phyloP scores from a whole-genome alignment of 177 flowering plant genomes.

The Vitis hybrid region DNA sequence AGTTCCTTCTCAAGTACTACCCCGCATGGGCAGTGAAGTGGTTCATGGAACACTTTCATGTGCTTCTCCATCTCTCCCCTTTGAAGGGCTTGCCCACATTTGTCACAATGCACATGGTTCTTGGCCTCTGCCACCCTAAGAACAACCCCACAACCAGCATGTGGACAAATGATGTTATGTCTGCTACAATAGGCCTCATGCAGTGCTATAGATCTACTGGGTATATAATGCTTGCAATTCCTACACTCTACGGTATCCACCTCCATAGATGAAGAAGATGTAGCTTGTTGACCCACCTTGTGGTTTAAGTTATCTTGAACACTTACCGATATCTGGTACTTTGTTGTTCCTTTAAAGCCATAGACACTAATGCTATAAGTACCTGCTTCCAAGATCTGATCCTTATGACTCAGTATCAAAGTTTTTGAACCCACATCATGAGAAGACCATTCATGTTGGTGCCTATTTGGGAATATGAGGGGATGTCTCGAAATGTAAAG shows the following conservation, averaged over 20 bases:
- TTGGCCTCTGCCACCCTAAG: constrained; percentile 72
- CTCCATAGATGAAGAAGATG: constrained; percentile 49
- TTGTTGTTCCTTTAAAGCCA: constrained; percentile 82
- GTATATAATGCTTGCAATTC: constrained; percentile 80
- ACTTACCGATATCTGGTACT: constrained; percentile 48
- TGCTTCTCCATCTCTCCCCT: constrained; percentile 84
- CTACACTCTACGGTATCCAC: constrained; percentile 69
- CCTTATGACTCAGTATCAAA: constrained; percentile 65
- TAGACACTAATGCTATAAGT: constrained; percentile 78
- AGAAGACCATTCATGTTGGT: constrained; percentile 94
- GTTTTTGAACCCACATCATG: constrained; percentile 88
- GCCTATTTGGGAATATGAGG: constrained; percentile 70
- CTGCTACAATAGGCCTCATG: constrained; percentile 95
- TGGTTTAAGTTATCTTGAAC: constrained; percentile 39
- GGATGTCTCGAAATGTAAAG: constrained; percentile 89
- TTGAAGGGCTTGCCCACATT: constrained; percentile 80
- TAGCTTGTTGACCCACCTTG: constrained; percentile 49
- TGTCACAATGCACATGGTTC: constrained; percentile 78
- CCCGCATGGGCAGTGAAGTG: constrained; percentile 86
- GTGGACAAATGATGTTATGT: constrained; percentile 73
- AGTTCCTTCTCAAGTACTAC: constrained; percentile 80
- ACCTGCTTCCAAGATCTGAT: constrained; percentile 49
- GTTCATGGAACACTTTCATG: constrained; percentile 93
- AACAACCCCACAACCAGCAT: constrained; percentile 82
- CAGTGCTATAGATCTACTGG: constrained; percentile 71